Evolutionary conservation across 1,284 basidiomycete genomes (phyloP).

Genomic region (Cryptococcus sp.): DNA sequence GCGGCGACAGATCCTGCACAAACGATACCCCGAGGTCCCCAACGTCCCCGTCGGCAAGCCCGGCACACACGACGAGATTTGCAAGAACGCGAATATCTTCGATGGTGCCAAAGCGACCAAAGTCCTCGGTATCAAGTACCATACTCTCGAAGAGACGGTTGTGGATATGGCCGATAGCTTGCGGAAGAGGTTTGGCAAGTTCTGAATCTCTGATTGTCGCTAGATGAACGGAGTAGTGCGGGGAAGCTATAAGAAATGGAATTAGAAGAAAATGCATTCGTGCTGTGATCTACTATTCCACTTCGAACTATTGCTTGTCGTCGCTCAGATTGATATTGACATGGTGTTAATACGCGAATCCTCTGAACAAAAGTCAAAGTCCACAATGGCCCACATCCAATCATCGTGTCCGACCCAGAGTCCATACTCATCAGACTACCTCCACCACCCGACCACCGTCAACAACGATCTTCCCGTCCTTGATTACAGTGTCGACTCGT

Average conservation of each 20-base stretch:
- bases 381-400: no score
- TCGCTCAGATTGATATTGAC: no score
- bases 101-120: conserved; percentile 40
- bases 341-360: no score
- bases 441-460: conserved; percentile 6
- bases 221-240: not conserved
- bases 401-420: not conserved
- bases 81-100: conserved; percentile 24
- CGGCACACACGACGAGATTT: conserved; percentile 25
- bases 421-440: not conserved
- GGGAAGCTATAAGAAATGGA: no score
- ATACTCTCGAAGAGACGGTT: conserved; percentile 30
- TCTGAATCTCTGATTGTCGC: not conserved
- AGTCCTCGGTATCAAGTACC: conserved; percentile 46
- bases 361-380: no score
- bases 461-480: conserved; percentile 19
- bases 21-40: conserved; percentile 34
- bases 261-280: no score
- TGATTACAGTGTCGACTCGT: conserved; percentile 17
- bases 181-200: conserved; percentile 31
- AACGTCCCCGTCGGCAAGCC: conserved; percentile 42
- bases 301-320: no score
- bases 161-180: conserved; percentile 43
- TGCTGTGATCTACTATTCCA: no score
- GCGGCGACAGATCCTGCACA: conserved; percentile 27